Evolutionary conservation across 2,329 filamentous ascomycete genomes (phyloP).

Genomic region (Claviceps africana): DNA sequence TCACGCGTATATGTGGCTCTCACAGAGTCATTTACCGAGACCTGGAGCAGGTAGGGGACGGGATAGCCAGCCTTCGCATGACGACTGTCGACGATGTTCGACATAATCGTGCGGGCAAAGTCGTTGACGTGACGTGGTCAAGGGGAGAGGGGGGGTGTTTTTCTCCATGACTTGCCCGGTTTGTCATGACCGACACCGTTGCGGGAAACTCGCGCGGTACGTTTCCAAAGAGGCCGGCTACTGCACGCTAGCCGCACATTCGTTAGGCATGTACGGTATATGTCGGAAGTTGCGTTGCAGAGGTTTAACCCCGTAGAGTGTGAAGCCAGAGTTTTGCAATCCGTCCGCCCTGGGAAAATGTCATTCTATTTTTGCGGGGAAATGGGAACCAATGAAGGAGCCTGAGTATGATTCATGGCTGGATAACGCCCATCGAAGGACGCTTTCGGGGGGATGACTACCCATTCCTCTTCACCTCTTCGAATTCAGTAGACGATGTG

Average conservation of each 20-base stretch:
- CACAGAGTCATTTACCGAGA: conserved; percentile 2
- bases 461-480: neutral
- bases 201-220: neutral
- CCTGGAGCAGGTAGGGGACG: neutral
- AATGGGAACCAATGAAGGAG: neutral
- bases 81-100: neutral
- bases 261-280: neutral
- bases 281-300: neutral
- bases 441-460: neutral
- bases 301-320: neutral
- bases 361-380: neutral
- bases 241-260: neutral
- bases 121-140: conserved; percentile 1
- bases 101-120: neutral
- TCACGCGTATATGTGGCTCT: neutral
- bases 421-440: neutral
- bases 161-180: no score
- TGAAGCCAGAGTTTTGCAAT: neutral
- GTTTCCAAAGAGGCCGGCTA: neutral
- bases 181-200: neutral
- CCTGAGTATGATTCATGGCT: neutral
- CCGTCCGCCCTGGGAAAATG: neutral
- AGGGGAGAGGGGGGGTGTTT: no score
- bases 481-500: neutral
- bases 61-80: neutral